Base-by-base conservation (phyloP, 1,284 basidiomycete genomes). In the Flammula alnicola region DNA sequence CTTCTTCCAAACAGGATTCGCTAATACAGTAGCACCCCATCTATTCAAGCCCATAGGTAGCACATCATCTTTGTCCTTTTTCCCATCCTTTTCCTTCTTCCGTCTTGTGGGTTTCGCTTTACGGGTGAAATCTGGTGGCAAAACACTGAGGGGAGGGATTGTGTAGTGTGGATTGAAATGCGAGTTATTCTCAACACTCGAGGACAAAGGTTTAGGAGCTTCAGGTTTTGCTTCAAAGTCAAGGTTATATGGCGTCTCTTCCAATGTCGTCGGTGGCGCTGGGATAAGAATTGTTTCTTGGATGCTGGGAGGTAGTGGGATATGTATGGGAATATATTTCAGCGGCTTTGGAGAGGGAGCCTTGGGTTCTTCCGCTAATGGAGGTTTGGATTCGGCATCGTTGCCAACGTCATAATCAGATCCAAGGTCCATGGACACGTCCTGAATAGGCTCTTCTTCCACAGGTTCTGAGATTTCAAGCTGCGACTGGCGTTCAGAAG, bases 1-100 rank as follows among this genome's bases (percentile, higher is more conserved):
- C 61, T 77, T 83, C 64, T 78, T 83, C 68, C 83, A 80, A 16
- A 90, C 74, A 1, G 91, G 90, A 63, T 93, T 93, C 20, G 85
- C 81, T 47, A 76, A 77, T 33, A 92, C 66, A 11, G 77, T 73
- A 0, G 86, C 87, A 14, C 83, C 78, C 88, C 89, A 92, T 59
- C 79, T 81, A 52, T 79, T 80, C 38, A 90, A 69, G 33, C 89
- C 88, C 67, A 86, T 72, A 4, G 87, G 81, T 9, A 68, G 58
- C 75, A 79, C 86, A 17, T 88, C 88, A 23, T 86, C 83, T 58
- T 75, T 83, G 19, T 73, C 72, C 51, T 68, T 73, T 19, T 74
- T 76, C 11, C 64, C 57, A 52, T 78, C 71, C 61, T 79, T 83
- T 5, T 85, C 83, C 33, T 79, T 78, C 62, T 80, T 86, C 40